Base-by-base conservation (phyloP, 2,329 filamentous ascomycete species). In the Fusarium equiseti region DNA sequence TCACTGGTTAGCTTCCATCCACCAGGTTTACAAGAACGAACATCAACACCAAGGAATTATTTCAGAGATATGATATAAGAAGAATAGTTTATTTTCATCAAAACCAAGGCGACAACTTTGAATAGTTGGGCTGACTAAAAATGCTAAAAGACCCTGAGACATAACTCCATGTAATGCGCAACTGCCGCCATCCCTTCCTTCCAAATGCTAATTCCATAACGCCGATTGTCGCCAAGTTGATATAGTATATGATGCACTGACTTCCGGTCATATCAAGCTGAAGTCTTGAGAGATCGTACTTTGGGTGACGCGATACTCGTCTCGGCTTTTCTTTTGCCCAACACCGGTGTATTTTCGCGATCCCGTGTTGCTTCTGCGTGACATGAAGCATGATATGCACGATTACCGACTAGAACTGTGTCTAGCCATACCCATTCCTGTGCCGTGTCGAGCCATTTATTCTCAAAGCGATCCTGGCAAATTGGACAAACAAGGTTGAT, bases 371-470 rank as follows among this genome's bases (percentile, higher is more conserved):
- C 92, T 81, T 98, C 95, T 20, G 89, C 88, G 78, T 95, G 93
- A 79, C 96, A 99, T 58, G 90, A 97, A 13, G 91, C 94, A 80
- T 99, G 96, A 76, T 94, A 98, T 18, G 96, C 91, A 68, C 93
- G 90, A 59, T 87, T 89, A 38, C 92, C 92, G 31, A 97, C 89
- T 70, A 91, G 88, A 53, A 92, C 86, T 1, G 95, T 93, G 79
- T 99, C 95, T 79, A 94, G 91, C 93, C 96, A 98, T 43, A 99
- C 95, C 88, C 95, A 98, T 77, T 99, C 95, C 80, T 98, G 94
- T 20, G 92, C 92, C 68, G 97, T 94, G 74, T 97, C 94, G 9
- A 95, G 90, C 92, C 94, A 98, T 71, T 92, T 92, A 71, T 92
- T 94, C 81, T 97, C 92, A 75, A 99, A 98, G 72, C 92, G 92